Evolutionary conservation across 768 basidiomycete genomes (phyloP).

Genomic region (Pleurotus cornucopiae): DNA sequence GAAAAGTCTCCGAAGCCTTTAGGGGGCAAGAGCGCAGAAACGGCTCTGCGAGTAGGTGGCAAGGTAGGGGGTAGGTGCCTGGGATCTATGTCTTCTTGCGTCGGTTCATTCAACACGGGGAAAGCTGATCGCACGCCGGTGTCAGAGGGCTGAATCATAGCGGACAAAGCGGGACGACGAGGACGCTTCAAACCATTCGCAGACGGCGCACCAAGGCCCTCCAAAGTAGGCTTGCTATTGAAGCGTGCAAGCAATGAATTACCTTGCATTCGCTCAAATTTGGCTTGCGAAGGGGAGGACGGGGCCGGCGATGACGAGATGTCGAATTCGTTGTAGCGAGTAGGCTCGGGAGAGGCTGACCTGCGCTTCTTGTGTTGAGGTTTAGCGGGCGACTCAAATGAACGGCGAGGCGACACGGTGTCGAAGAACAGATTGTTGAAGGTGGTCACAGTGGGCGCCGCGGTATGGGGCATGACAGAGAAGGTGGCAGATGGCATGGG

Average conservation of each 20-base stretch:
- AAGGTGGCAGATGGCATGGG: conserved; percentile 4
- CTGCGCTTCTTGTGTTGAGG: conserved; percentile 50
- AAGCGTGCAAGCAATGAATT: conserved; percentile 44
- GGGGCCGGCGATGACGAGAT: conserved; percentile 44
- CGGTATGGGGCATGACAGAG: conserved; percentile 23
- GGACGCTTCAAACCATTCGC: conserved; percentile 51
- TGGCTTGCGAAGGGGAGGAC: conserved; percentile 49
- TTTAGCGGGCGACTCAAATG: conserved; percentile 40
- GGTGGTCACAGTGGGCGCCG: conserved; percentile 46
- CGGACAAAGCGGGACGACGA: conserved; percentile 65
- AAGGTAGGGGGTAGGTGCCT: conserved; percentile 40
- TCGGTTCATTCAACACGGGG: conserved; percentile 29
- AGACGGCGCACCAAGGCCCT: conserved; percentile 53
- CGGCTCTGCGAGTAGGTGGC: conserved; percentile 62
- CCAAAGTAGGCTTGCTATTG: conserved; percentile 41
- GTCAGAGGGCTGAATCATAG: conserved; percentile 49
- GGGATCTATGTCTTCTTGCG: conserved; percentile 20
- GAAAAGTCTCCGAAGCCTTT: conserved; percentile 47
- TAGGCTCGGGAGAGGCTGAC: conserved; percentile 52
- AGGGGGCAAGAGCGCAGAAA: conserved; percentile 69
- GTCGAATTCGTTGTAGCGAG: conserved; percentile 32
- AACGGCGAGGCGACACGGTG: conserved; percentile 44
- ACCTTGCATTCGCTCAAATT: conserved; percentile 44
- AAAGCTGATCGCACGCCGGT: conserved; percentile 36
- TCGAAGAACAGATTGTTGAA: conserved; percentile 63